A percentile compares a stretch with the other conserved stretches of the same genome.
Evolutionary conservation across 352 stramenopile species (phyloP).

Genomic region (Globisporangium cylindrosporum): DNA sequence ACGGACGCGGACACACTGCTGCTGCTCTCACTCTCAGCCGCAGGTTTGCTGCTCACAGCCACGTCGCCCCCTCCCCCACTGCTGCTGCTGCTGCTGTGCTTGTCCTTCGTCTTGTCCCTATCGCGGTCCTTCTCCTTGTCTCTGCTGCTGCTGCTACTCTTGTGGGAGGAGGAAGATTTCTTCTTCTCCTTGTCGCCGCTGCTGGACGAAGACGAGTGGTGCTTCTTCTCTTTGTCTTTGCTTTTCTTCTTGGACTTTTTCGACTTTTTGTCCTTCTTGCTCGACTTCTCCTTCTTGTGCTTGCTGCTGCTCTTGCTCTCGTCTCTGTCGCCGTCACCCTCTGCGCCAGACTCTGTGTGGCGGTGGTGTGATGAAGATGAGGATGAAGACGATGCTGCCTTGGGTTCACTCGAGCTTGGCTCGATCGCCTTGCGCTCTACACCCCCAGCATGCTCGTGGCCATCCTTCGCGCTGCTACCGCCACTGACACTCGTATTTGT

Average conservation of each 20-base stretch:
- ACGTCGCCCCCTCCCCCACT: background rate
- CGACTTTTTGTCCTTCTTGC: constrained; percentile 71
- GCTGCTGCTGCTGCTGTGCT: constrained; percentile 19
- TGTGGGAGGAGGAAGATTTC: constrained; percentile 25
- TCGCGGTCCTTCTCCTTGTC: constrained; percentile 18
- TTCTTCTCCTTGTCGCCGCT: constrained; percentile 33
- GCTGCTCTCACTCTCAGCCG: constrained; percentile 5
- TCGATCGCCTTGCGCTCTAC: constrained; percentile 20
- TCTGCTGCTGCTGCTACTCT: constrained; percentile 28
- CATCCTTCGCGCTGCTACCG: constrained; percentile 25
- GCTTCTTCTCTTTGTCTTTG: constrained; percentile 37
- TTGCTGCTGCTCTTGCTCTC: constrained; percentile 26
- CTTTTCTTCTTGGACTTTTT: constrained; percentile 72
- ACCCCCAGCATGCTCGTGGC: constrained; percentile 18
- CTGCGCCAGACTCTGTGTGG: constrained; percentile 7
- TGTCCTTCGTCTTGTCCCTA: constrained; percentile 21
- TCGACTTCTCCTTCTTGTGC: constrained; percentile 67
- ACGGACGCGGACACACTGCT: background rate
- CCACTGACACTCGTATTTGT: constrained; percentile 18
- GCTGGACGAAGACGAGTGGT: constrained; percentile 18
- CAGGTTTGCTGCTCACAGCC: background rate
- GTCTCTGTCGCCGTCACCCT: constrained; percentile 6
- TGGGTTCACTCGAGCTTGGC: background rate
- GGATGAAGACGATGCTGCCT: constrained; percentile 6
- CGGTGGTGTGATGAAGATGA: constrained; percentile 7